These are phyloP conservation scores for Pichia kluyveri DNA, from an alignment of 805 yeast genomes.

Conservation along the genomic window DNA sequence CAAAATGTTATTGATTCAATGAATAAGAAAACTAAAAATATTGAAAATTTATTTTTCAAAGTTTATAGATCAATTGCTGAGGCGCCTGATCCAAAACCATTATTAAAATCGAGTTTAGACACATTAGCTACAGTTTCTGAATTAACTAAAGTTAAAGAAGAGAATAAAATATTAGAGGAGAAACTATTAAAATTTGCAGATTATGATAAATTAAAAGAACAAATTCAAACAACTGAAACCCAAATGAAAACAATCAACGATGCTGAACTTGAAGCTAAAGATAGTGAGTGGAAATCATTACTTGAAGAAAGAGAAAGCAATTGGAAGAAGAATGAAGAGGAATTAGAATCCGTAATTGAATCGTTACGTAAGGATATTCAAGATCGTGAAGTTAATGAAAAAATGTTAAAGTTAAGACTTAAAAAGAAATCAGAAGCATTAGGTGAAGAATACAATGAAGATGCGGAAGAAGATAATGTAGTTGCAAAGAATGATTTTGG, in stretches of 20 bases:
- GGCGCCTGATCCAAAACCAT: conserved; percentile 87
- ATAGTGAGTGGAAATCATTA: conserved; percentile 57
- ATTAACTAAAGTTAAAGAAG: conserved; percentile 39
- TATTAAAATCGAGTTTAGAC: conserved; percentile 62
- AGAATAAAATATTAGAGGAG: conserved; percentile 43
- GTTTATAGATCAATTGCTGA: conserved; percentile 72
- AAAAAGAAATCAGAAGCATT: conserved; percentile 38
- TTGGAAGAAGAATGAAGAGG: conserved; percentile 54
- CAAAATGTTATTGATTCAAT: conserved; percentile 83
- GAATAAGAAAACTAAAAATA: conserved; percentile 65
- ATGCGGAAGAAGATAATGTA: conserved; percentile 5
- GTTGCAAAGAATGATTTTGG: no score
- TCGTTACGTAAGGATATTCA: conserved; percentile 47
- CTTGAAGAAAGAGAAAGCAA: conserved; percentile 67
- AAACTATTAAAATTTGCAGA: conserved; percentile 61
- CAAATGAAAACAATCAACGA: conserved; percentile 46
- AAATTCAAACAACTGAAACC: conserved; percentile 53
- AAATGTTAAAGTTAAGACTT: conserved; percentile 54
- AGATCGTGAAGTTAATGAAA: conserved; percentile 56
- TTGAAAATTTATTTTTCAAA: conserved; percentile 66
- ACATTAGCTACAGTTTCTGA: conserved; percentile 44
- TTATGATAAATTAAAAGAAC: conserved; percentile 63
- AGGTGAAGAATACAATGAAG: conserved; percentile 22
- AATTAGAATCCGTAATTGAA: conserved; percentile 39
- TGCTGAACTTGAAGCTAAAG: conserved; percentile 56